These are phyloP conservation scores for Apiotrichum porosum DNA, from an alignment of 1,284 basidiomycete species.

Conservation along the genomic window DNA sequence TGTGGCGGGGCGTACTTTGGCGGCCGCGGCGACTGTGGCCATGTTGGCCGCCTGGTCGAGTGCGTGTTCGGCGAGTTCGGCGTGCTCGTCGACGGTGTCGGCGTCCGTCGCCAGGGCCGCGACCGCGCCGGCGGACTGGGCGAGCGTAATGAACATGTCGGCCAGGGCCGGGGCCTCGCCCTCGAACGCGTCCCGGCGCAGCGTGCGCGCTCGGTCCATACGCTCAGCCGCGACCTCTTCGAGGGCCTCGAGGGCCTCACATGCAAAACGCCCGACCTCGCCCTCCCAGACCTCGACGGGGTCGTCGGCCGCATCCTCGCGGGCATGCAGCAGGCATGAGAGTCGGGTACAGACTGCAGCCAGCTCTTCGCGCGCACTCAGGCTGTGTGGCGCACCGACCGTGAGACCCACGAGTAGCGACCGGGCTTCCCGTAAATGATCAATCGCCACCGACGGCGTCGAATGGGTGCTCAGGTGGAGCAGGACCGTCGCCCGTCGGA, in stretches of 20 bases:
- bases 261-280: conserved; percentile 30
- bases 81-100: conserved; percentile 27
- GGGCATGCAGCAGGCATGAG: conserved; percentile 23
- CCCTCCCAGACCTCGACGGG: conserved; percentile 30
- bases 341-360: conserved; percentile 27
- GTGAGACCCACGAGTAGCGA: conserved; percentile 20
- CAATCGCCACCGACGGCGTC: conserved; percentile 23
- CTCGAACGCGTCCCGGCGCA: conserved; percentile 26
- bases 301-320: conserved; percentile 22
- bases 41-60: conserved; percentile 47
- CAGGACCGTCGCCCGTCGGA: conserved; percentile 36
- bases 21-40: conserved; percentile 35
- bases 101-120: conserved; percentile 29
- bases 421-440: conserved; percentile 31
- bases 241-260: conserved; percentile 33
- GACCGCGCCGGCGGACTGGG: conserved; percentile 32
- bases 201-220: conserved; percentile 36
- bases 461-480: conserved; percentile 37
- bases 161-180: conserved; percentile 35
- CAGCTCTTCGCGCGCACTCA: conserved; percentile 28
- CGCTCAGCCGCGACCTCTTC: conserved; percentile 44
- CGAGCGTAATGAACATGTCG: conserved; percentile 38
- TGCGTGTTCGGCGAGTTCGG: conserved; percentile 44
- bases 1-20: conserved; percentile 25
- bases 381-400: conserved; percentile 22